Evolutionary conservation across 2,329 filamentous ascomycete genomes (phyloP), one percentile per base, ranked within the genome.

Genomic region (Trichoderma lentiforme): DNA sequence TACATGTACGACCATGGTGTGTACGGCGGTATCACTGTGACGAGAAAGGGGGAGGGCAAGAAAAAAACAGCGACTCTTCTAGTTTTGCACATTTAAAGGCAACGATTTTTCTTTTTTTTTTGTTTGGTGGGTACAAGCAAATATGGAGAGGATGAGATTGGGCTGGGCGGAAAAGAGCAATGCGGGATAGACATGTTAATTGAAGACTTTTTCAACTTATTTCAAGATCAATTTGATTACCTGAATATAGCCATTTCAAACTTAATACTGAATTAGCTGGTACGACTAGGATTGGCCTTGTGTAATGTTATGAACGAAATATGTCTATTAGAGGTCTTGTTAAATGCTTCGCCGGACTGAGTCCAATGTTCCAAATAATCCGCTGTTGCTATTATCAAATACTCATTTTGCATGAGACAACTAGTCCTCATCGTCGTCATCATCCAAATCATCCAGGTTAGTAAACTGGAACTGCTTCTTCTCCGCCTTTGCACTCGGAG

Each of bases 401-500:
- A n/a, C 47, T 6, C 32, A 18, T 24, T n/a, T 18, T 1, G 3
- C 24, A 30, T 0, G 11, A 53, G 7, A 30, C 15, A 61, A 32
- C 30, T 76, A 79, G 66, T 82, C 80, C 8, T 82, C 81, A 32
- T 82, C 81, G 39, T 84, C 84, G 34, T 87, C 84, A 36, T 87
- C 85, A 58, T 87, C 85, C 67, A 88, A 82, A 73, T 88, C 86
- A 73, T 87, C 84, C 75, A 86, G 78, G 69, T 83, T 86, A 69
- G 86, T 84, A 71, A 88, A 89, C 76, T 87, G 86, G 74, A 88
- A 89, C 81, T 89, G 87, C 78, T 85, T 86, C 79, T 83, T 84
- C 76, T 83, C 82, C 2, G 78, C 79, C 4, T 77, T 76, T 4
- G 75, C 77, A 14, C 80, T 74, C 15, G 73, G 73, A 7, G 76